Base-by-base conservation (phyloP, 805 yeast genomes). In the Cyberlindnera euphorbiae region DNA sequence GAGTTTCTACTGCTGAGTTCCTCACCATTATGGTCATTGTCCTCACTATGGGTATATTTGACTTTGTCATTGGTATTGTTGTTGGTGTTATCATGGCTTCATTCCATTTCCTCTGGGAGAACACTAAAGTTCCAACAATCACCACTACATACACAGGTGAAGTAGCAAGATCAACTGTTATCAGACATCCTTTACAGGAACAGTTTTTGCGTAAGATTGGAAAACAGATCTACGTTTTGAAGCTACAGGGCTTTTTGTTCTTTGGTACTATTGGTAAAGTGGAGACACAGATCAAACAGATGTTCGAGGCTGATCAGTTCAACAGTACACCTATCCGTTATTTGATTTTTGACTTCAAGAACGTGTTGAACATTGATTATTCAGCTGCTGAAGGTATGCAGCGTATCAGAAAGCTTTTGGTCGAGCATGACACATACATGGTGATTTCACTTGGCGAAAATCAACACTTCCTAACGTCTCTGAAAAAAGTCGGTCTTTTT, bases 371-470 rank as follows among this genome's bases (percentile, higher is more conserved):
- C 31, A 77, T 93, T 45, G 98, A 93, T 60, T 93, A 84, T 52
- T 83, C 95, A 30, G 97, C 97, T 0, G 95, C 96, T 8, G 97
- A 93, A 59, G 96, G 97, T 0, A 85, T 93, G 56, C 77, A 88
- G 48, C 69, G 96, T 49, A 82, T 93, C 42, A 77, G 85, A 55
- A 81, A 94, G 44, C 72, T 89, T 50, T 65, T 87, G 13, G 74
- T 74, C 40, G 79, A 82, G 15, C 80, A 77, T 43, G 69, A 70
- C 35, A 81, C 90, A 13, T 81, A 75, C 45, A 62, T 93, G 54
- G 73, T 89, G 17, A 71, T 93, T 21, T 79, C 95, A 2, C 85
- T 96, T 1, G 86, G 90, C 19, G 64, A 67, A 9, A 81, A 78
- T 29, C 82, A 80, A 32, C 71, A 72, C 13, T 79, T 83, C 9